phyloP scores from a whole-genome alignment of 2,329 filamentous ascomycete species.

The Colletotrichum chlorophyti region DNA sequence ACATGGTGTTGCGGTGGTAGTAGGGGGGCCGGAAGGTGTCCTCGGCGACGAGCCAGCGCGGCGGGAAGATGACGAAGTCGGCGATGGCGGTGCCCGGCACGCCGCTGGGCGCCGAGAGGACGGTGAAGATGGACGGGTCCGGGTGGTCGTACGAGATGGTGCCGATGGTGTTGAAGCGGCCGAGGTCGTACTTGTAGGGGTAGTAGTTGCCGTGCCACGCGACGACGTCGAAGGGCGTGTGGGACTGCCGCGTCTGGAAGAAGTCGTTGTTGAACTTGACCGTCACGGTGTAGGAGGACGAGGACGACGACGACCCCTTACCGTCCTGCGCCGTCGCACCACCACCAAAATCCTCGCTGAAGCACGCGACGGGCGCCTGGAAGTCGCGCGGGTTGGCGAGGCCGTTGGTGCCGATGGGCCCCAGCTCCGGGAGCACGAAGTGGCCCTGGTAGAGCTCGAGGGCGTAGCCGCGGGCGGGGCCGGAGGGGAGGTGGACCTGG shows the following conservation, averaged over 20 bases:
- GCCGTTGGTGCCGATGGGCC: slow-evolving; percentile 76
- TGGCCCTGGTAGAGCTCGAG: slow-evolving; percentile 78
- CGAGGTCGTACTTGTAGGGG: slow-evolving; percentile 83
- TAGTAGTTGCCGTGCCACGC: slow-evolving; percentile 84
- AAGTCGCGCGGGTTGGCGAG: slow-evolving; percentile 81
- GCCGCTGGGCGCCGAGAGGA: slow-evolving; percentile 68
- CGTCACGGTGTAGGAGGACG: slow-evolving; percentile 57
- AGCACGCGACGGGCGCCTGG: slow-evolving; percentile 73
- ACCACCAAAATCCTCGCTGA: slow-evolving; percentile 66
- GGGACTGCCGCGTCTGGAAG: slow-evolving; percentile 69
- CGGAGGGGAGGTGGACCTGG: slow-evolving; percentile 69
- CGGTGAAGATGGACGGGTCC: slow-evolving; percentile 80
- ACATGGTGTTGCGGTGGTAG: slow-evolving; percentile 75
- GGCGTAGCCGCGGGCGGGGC: slow-evolving; percentile 74
- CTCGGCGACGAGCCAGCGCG: slow-evolving; percentile 73
- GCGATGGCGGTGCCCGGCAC: slow-evolving; percentile 69
- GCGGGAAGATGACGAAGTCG: slow-evolving; percentile 77
- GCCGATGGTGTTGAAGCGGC: slow-evolving; percentile 77
- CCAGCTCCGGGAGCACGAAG: slow-evolving; percentile 74
- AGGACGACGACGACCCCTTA: too few relatives aligned
- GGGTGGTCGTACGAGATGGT: slow-evolving; percentile 79
- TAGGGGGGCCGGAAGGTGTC: slow-evolving; percentile 76
- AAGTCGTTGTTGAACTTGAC: slow-evolving; percentile 73
- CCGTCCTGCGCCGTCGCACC: slow-evolving; percentile 46
- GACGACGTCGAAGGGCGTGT: slow-evolving; percentile 80